phyloP scores from a whole-genome alignment of 805 yeast species.

The Teunomyces panamensis region DNA sequence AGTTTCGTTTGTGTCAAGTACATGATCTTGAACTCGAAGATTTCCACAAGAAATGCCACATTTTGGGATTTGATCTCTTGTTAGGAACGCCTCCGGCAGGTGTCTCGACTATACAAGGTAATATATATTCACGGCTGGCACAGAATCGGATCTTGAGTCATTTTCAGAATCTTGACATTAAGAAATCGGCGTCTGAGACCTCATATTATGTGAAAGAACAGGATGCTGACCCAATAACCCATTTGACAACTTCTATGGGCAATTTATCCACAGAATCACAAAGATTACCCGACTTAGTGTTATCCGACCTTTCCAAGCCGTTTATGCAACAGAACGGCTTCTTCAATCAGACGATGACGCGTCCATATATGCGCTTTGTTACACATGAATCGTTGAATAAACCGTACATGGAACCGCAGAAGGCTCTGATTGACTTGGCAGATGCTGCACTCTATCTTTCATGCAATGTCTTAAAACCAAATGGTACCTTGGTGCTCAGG shows the following conservation, averaged over 20 bases:
- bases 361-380: constrained; percentile 31
- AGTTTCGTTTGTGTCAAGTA: constrained; percentile 22
- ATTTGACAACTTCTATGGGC: constrained; percentile 7
- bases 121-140: constrained; percentile 59
- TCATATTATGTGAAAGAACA: constrained; percentile 31
- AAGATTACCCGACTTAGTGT: constrained; percentile 35
- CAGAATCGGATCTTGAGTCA: constrained; percentile 22
- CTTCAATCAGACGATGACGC: constrained; percentile 32
- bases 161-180: constrained; percentile 26
- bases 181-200: constrained; percentile 6
- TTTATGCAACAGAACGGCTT: constrained; percentile 36
- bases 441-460: constrained; percentile 36
- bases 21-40: constrained; percentile 29
- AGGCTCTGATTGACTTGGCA: constrained; percentile 36
- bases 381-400: constrained; percentile 24
- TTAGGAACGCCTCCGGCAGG: constrained; percentile 80
- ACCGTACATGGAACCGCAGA: constrained; percentile 22
- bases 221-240: constrained; percentile 15
- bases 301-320: constrained; percentile 36
- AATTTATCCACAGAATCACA: constrained; percentile 8
- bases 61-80: constrained; percentile 54
- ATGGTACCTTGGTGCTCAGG: constrained; percentile 32
- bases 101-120: constrained; percentile 79
- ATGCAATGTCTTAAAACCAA: constrained; percentile 24
- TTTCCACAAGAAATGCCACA: constrained; percentile 28